These are phyloP conservation scores for Cenchrus americanus DNA, from an alignment of 176 grass and related monocot genomes.

Conservation along the genomic window DNA sequence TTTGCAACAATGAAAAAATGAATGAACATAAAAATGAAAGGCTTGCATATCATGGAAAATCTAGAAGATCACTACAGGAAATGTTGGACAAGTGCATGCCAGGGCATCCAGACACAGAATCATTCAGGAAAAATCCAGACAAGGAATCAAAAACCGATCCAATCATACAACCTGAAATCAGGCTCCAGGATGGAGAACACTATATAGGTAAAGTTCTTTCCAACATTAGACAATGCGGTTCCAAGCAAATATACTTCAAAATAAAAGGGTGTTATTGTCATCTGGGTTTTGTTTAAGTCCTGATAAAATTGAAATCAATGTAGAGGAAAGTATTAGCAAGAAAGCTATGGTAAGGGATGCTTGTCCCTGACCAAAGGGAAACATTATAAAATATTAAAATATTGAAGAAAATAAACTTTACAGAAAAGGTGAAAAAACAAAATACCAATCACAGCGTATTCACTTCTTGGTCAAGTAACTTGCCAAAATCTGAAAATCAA, in stretches of 20 bases:
- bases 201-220: constrained; percentile 59
- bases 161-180: constrained; percentile 36
- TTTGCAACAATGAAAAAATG: constrained; percentile 23
- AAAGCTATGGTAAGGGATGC: background rate
- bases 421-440: background rate
- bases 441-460: background rate
- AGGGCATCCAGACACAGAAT: constrained; percentile 42
- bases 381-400: constrained; percentile 17
- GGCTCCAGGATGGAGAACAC: constrained; percentile 42
- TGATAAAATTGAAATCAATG: constrained; percentile 28
- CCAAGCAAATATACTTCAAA: background rate
- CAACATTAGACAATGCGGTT: constrained; percentile 26
- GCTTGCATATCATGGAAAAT: constrained; percentile 25
- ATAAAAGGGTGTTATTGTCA: constrained; percentile 18
- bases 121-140: background rate
- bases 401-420: constrained; percentile 6
- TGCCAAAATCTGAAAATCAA: background rate
- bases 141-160: constrained; percentile 45
- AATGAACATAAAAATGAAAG: constrained; percentile 38
- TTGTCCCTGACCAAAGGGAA: constrained; percentile 7
- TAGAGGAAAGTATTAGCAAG: constrained; percentile 14
- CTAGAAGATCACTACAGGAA: constrained; percentile 52
- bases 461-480: background rate
- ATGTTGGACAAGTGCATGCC: constrained; percentile 30
- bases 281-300: constrained; percentile 17